phyloP scores from a whole-genome alignment of 345 rosid species.

The Lepidium didymum region DNA sequence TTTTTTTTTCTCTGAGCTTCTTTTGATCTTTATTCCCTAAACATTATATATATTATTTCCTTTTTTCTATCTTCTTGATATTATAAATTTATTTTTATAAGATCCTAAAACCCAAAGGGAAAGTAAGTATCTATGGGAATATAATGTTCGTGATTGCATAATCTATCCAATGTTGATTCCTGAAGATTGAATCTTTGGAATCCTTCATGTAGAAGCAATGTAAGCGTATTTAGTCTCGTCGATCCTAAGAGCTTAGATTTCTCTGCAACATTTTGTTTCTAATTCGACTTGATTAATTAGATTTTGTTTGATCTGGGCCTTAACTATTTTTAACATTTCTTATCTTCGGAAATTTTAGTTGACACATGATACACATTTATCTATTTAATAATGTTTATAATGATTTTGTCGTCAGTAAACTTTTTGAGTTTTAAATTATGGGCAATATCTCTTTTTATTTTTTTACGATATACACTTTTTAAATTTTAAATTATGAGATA shows the following conservation, averaged over 20 bases:
- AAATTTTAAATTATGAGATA: too few relatives aligned
- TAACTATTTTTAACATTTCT: not conserved
- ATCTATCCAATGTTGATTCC: conserved; percentile 40
- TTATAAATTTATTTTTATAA: not conserved
- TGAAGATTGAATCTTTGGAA: conserved; percentile 40
- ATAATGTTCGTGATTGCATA: conserved; percentile 28
- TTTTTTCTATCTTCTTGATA: not conserved
- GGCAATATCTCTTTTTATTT: too few relatives aligned
- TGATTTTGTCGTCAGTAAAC: too few relatives aligned
- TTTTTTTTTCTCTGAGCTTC: conserved; percentile 30
- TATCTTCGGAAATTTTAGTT: too few relatives aligned
- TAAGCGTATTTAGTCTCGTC: conserved; percentile 15
- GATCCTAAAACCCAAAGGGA: conserved; percentile 10
- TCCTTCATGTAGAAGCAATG: conserved; percentile 48
- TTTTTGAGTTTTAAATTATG: too few relatives aligned
- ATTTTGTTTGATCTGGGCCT: not conserved
- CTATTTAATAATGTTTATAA: not conserved
- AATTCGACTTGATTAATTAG: not conserved
- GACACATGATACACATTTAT: conserved; percentile 3
- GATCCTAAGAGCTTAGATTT: not conserved
- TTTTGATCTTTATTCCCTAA: not conserved
- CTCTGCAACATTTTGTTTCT: not conserved
- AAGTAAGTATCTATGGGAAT: conserved; percentile 23
- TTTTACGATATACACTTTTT: too few relatives aligned
- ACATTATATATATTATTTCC: not conserved